Conservation (phyloP, 1,284 basidiomycete species). For the Ustilago nuda region DNA sequence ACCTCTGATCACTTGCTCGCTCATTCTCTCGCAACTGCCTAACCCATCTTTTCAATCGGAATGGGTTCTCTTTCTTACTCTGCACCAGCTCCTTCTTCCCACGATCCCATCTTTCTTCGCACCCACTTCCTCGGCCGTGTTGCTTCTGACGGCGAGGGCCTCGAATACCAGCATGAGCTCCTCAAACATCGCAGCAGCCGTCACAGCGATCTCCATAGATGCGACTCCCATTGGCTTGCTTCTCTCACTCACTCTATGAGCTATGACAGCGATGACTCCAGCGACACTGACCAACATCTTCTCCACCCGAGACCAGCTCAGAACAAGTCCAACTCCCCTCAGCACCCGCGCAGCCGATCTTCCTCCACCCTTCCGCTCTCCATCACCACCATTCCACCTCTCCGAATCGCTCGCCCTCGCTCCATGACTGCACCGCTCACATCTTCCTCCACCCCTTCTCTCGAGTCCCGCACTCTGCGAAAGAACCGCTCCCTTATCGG, state of each 20-base stretch:
- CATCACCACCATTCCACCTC: not conserved
- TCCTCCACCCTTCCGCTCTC: slow-evolving; percentile 36
- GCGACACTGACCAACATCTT: slow-evolving; percentile 36
- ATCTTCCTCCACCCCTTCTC: slow-evolving; percentile 8
- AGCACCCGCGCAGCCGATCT: slow-evolving; percentile 22
- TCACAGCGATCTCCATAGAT: slow-evolving; percentile 39
- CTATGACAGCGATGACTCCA: slow-evolving; percentile 40
- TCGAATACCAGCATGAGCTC: slow-evolving; percentile 39
- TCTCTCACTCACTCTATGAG: slow-evolving; percentile 26
- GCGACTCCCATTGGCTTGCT: slow-evolving; percentile 41
- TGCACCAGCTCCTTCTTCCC: slow-evolving; percentile 21
- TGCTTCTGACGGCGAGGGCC: slow-evolving; percentile 42
- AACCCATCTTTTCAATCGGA: slow-evolving; percentile 1
- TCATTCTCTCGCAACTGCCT: not conserved
- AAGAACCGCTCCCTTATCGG: slow-evolving; percentile 27
- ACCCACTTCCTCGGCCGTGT: slow-evolving; percentile 51
- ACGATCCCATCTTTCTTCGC: slow-evolving; percentile 48
- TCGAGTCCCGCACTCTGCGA: slow-evolving; percentile 18
- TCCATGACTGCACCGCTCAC: slow-evolving; percentile 30
- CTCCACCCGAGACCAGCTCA: not conserved
- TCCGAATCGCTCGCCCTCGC: slow-evolving; percentile 30
- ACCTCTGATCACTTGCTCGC: not conserved
- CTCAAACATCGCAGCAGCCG: slow-evolving; percentile 42
- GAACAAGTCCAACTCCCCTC: slow-evolving; percentile 3
- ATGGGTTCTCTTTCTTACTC: slow-evolving; percentile 42